Evolutionary conservation across 2,329 filamentous ascomycete genomes (phyloP).

Genomic region (Westerdykella aurantiaca): DNA sequence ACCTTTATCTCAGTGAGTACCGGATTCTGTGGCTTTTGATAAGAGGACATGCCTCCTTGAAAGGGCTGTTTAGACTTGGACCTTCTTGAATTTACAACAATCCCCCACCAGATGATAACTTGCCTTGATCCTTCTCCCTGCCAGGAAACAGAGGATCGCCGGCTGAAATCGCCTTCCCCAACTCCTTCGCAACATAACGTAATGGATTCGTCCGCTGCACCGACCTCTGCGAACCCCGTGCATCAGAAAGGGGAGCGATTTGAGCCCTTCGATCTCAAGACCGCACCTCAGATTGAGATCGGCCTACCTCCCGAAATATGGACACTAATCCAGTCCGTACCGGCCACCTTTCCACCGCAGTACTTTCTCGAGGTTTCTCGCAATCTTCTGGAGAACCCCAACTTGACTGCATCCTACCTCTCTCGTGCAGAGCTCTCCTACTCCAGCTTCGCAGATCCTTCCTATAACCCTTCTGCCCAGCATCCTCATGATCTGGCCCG

Average conservation of each 20-base stretch:
- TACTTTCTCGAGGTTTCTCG: slow-evolving; percentile 64
- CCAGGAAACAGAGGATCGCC: no score
- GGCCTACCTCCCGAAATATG: slow-evolving; percentile 32
- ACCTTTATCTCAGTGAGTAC: no score
- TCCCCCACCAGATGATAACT: no score
- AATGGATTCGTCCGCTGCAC: no score
- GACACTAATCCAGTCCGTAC: slow-evolving; percentile 34
- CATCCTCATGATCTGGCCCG: slow-evolving; percentile 35
- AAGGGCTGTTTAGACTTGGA: no score
- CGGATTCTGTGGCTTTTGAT: no score
- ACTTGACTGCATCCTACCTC: slow-evolving; percentile 70
- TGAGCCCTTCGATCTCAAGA: slow-evolving; percentile 29
- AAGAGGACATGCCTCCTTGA: no score
- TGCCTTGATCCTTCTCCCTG: no score
- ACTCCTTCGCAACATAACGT: no score
- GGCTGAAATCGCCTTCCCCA: no score
- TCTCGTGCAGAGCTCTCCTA: slow-evolving; percentile 71
- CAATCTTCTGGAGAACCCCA: slow-evolving; percentile 72
- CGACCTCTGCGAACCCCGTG: no score
- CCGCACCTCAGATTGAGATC: slow-evolving; percentile 15
- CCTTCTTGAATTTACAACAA: no score
- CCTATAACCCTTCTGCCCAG: slow-evolving; percentile 28
- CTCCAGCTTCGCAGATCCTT: slow-evolving; percentile 42
- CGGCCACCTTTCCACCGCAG: slow-evolving; percentile 57
- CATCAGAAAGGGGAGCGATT: slow-evolving; percentile 18